phyloP scores from a whole-genome alignment of 257 asterid species.

The Gardenia jasminoides region DNA sequence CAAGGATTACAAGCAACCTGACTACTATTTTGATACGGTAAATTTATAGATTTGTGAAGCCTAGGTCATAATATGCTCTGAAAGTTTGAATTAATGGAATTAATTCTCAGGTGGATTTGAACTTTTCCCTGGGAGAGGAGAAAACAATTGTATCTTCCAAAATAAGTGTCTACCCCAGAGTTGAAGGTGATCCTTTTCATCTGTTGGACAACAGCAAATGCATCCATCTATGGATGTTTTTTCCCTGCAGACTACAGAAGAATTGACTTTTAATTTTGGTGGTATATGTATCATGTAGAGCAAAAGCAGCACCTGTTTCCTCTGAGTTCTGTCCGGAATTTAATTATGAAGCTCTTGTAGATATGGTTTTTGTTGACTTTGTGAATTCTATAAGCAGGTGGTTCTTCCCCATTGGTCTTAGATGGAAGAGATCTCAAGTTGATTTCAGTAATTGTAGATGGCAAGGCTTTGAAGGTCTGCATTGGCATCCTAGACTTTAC shows the following conservation, averaged over 20 bases:
- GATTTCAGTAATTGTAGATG: conserved; percentile 59
- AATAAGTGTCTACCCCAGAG: conserved; percentile 73
- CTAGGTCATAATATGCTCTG: background rate
- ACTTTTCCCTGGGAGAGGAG: conserved; percentile 77
- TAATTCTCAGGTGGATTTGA: conserved; percentile 72
- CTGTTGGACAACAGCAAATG: background rate
- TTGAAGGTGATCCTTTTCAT: conserved; percentile 62
- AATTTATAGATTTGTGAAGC: background rate
- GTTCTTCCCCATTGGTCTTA: conserved; percentile 67
- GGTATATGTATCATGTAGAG: background rate
- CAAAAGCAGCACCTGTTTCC: background rate
- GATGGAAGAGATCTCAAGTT: conserved; percentile 84
- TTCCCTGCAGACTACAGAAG: background rate
- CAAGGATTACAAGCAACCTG: conserved; percentile 93
- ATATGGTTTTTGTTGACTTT: conserved; percentile 16
- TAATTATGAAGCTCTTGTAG: conserved; percentile 7
- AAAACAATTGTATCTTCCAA: conserved; percentile 66
- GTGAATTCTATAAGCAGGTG: conserved; percentile 46
- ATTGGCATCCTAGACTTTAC: background rate
- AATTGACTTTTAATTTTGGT: background rate
- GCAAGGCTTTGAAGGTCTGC: conserved; percentile 64
- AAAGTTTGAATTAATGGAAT: conserved; percentile 12
- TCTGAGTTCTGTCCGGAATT: background rate
- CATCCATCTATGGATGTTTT: background rate
- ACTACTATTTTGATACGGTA: conserved; percentile 81